Evolutionary conservation across 2,329 filamentous ascomycete genomes (phyloP).

Genomic region (Aspergillus sclerotialis): DNA sequence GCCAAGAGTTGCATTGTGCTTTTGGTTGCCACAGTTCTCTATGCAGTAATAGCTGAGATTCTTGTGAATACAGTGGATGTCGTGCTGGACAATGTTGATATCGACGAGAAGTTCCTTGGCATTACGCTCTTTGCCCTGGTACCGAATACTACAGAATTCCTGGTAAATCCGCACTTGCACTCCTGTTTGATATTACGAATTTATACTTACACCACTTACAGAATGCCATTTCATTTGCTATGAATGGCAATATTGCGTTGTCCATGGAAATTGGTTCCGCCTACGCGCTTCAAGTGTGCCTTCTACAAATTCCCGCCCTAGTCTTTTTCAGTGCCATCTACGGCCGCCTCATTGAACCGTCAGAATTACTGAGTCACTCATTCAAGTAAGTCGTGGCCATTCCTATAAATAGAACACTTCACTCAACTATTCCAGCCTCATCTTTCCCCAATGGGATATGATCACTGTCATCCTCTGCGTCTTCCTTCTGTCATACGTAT

Average conservation of each 20-base stretch:
- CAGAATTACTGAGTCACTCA: constrained; percentile 45
- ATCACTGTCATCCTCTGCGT: constrained; percentile 93
- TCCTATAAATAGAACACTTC: neutral
- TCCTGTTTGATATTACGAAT: neutral
- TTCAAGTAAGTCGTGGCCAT: constrained; percentile 41
- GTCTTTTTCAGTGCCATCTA: constrained; percentile 84
- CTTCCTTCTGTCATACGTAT: constrained; percentile 94
- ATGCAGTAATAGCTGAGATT: constrained; percentile 96
- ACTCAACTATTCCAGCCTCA: constrained; percentile 50
- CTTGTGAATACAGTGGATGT: constrained; percentile 94
- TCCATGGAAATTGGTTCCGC: constrained; percentile 99
- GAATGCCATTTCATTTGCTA: constrained; percentile 98
- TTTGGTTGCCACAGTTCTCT: constrained; percentile 79
- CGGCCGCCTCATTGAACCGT: constrained; percentile 48
- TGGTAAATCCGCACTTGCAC: constrained; percentile 53
- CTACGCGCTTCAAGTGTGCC: constrained; percentile 91
- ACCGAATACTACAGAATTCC: constrained; percentile 94
- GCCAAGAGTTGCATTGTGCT: constrained; percentile 85
- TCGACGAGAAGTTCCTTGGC: constrained; percentile 95
- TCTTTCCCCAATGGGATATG: constrained; percentile 99
- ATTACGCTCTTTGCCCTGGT: constrained; percentile 96
- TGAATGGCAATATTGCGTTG: constrained; percentile 98
- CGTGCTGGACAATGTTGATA: constrained; percentile 81
- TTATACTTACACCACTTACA: no score
- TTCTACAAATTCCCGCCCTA: constrained; percentile 87